Evolutionary conservation across 306 rosid genomes (phyloP), one percentile per base, ranked within the genome.

Genomic region (Sicyos edulis): DNA sequence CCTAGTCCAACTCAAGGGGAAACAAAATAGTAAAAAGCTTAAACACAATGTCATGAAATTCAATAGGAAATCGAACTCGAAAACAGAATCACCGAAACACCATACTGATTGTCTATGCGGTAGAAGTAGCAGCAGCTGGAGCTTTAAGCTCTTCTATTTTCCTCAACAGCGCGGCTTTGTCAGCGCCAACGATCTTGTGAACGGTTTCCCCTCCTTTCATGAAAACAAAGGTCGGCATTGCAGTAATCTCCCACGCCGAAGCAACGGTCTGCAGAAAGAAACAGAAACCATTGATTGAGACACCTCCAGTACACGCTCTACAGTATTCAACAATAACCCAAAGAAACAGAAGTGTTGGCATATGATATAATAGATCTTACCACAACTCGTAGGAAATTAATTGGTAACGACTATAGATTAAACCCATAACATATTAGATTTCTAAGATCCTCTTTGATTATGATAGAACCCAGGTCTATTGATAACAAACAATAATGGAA

Each of bases 141-240:
- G 51, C 10, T 42, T 40, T 63, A 5, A 63, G 51, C 70, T 63
- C 70, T 63, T 37, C 51, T 17, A 63, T 40, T 63, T 63, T 63
- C 26, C 0, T 63, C 52, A 17, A 42, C 54, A 83, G 78, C 47
- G 70, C 75, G 13, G 73, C 86, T 63, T 76, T 87, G 74, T 72
- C 75, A 52, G 92, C 73, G 21, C 64, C 53, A 20, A 80, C 59
- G 20, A 70, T 47, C 20, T 29, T 64, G 42, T 17, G 21, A 76
- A 76, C 6, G n/a, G 10, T 2, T 54, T 64, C 54, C 13, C 78
- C 49, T 11, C 50, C 8, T 53, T 83, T 87, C 75, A 87, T 60
- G 76, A 87, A 83, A 29, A 87, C 4, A 75, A 87, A 87, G n/a
- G 89, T 87, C 21, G 88, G 92, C 88, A 87, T 83, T 0, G 88